Evolutionary conservation across 768 basidiomycete species (phyloP).

Genomic region (Amanita pallidorosea): DNA sequence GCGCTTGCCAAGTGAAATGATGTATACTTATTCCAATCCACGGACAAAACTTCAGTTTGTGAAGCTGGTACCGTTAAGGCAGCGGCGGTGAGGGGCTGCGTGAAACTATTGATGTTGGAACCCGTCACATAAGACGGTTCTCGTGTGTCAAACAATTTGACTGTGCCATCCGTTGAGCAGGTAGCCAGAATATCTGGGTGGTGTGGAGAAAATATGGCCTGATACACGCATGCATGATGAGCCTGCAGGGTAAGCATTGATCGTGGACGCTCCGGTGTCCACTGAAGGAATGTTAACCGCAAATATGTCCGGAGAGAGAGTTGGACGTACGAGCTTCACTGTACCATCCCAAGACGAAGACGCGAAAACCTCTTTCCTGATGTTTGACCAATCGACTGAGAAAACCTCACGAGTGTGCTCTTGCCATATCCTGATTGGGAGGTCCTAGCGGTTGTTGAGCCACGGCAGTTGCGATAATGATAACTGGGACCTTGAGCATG

Average conservation of each 20-base stretch:
- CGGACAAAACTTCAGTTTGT: slow-evolving; percentile 62
- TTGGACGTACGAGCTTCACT: slow-evolving; percentile 56
- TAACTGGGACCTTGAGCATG: slow-evolving; percentile 55
- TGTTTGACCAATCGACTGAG: slow-evolving; percentile 92
- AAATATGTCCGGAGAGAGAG: background rate
- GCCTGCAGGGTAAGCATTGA: slow-evolving; percentile 79
- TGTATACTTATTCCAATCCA: slow-evolving; percentile 93
- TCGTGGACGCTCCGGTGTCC: slow-evolving; percentile 73
- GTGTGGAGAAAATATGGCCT: slow-evolving; percentile 88
- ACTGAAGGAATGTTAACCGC: slow-evolving; percentile 36
- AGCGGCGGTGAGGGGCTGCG: slow-evolving; percentile 56
- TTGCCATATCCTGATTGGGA: slow-evolving; percentile 86
- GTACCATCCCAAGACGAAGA: slow-evolving; percentile 91
- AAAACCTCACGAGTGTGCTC: slow-evolving; percentile 92
- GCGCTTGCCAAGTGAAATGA: slow-evolving; percentile 68
- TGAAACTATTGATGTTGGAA: slow-evolving; percentile 44
- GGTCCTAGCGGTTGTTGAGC: slow-evolving; percentile 41
- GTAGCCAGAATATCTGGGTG: slow-evolving; percentile 73
- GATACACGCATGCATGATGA: slow-evolving; percentile 79
- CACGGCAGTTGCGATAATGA: background rate
- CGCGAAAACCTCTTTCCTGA: slow-evolving; percentile 78
- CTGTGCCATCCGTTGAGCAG: slow-evolving; percentile 78
- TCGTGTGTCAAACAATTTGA: slow-evolving; percentile 77
- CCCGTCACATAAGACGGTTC: slow-evolving; percentile 47
- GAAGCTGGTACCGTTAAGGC: slow-evolving; percentile 73